phyloP scores from a whole-genome alignment of 2,329 filamentous ascomycete genomes.

The Microcera coccophila region DNA sequence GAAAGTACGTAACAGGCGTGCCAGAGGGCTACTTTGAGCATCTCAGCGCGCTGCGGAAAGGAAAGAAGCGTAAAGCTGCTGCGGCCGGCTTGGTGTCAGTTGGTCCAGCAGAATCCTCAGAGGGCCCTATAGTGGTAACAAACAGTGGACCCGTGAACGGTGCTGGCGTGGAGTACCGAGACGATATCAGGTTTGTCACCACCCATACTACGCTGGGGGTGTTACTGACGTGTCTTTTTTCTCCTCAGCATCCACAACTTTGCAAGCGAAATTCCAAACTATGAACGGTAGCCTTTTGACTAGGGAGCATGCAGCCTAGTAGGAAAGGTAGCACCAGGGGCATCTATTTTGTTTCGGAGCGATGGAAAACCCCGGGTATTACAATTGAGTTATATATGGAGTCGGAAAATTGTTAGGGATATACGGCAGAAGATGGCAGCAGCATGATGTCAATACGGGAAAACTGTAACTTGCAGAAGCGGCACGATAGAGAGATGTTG shows the following conservation, averaged over 20 bases:
- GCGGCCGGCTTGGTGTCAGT: not conserved
- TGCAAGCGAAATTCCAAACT: conserved; percentile 2
- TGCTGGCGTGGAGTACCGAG: not conserved
- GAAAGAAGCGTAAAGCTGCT: conserved; percentile 21
- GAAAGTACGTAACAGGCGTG: conserved; percentile 76
- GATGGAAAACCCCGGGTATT: not conserved
- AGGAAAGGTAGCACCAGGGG: not conserved
- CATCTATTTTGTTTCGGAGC: not conserved
- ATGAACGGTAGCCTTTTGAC: not conserved
- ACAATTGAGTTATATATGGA: not conserved
- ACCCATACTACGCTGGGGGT: fast-evolving
- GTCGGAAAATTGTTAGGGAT: not conserved
- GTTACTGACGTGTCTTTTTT: not conserved
- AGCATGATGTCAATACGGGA: not conserved
- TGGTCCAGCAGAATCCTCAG: conserved; percentile 19
- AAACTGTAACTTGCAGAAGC: too few species aligned
- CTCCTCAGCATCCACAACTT: conserved; percentile 13
- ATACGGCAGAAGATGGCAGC: not conserved
- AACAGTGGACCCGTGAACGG: conserved; percentile 8
- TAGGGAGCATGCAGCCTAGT: conserved; percentile 1
- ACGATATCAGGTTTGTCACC: conserved; percentile 12
- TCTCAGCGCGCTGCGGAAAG: conserved; percentile 66
- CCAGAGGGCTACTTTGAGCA: conserved; percentile 75
- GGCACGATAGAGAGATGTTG: too few species aligned
- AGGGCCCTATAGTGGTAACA: conserved; percentile 12